These are phyloP conservation scores for Kurtzmaniella quercitrusa DNA, from an alignment of 1,139 yeast genomes.

Conservation along the genomic window DNA sequence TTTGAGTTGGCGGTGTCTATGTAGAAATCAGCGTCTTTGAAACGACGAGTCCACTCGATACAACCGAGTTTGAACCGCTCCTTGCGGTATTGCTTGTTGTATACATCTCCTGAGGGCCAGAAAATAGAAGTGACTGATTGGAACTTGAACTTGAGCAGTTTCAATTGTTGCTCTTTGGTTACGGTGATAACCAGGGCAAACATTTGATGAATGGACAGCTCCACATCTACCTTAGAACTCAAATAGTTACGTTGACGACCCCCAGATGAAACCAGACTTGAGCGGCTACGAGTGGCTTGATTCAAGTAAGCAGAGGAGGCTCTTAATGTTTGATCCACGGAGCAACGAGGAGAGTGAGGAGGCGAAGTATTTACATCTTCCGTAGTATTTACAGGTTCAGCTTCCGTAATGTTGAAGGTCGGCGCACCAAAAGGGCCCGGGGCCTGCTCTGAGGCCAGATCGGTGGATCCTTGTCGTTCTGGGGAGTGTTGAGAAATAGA, in stretches of 20 bases:
- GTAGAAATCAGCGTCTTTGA: constrained; percentile 45
- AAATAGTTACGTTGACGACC: constrained; percentile 35
- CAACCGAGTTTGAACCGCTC: constrained; percentile 50
- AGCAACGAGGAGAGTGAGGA: background rate
- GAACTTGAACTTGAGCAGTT: constrained; percentile 29
- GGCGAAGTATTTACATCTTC: background rate
- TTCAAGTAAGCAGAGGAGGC: background rate
- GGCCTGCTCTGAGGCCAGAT: background rate
- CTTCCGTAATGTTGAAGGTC: background rate
- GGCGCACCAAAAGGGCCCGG: background rate
- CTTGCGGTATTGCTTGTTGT: constrained; percentile 33
- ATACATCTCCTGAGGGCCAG: constrained; percentile 58
- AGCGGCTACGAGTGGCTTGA: background rate
- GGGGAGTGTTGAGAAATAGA: background rate
- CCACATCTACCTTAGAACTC: constrained; percentile 37
- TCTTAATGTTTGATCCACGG: background rate
- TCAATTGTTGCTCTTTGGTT: constrained; percentile 27
- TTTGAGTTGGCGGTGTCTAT: constrained; percentile 36
- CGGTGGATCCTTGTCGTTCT: background rate
- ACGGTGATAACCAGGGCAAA: constrained; percentile 43
- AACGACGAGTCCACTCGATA: constrained; percentile 42
- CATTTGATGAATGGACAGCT: constrained; percentile 42
- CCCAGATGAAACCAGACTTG: constrained; percentile 15
- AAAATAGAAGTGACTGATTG: constrained; percentile 32
- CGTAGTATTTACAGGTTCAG: background rate